phyloP scores from a whole-genome alignment of 371 early-diverging fungal genomes.

The Smittium mucronatum region DNA sequence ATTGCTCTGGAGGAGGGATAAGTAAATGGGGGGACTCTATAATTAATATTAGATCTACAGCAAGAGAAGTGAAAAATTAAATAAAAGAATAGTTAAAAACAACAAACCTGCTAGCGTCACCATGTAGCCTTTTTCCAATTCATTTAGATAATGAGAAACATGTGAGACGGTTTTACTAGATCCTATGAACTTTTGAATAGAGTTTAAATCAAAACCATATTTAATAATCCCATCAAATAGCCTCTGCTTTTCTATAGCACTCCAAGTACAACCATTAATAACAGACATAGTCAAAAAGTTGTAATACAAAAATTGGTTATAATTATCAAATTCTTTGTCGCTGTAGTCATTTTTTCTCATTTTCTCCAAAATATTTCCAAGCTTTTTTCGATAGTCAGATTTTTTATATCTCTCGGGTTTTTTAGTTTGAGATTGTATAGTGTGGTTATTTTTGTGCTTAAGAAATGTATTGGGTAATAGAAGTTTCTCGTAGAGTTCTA shows the following conservation, averaged over 20 bases:
- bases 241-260: not conserved
- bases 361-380: not conserved
- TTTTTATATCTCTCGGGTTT: not conserved
- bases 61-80: too few relatives aligned
- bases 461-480: too few relatives aligned
- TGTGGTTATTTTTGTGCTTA: too few relatives aligned
- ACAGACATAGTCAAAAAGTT: not conserved
- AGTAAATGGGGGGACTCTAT: not conserved
- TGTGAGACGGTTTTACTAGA: not conserved
- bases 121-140: not conserved
- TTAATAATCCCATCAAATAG: not conserved
- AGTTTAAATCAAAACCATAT: not conserved
- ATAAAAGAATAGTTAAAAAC: not conserved
- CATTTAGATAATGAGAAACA: not conserved
- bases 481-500: too few relatives aligned
- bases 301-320: not conserved
- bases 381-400: not conserved
- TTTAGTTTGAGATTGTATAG: too few relatives aligned
- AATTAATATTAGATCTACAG: too few relatives aligned
- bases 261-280: not conserved
- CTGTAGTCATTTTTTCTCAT: not conserved
- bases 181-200: not conserved
- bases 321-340: not conserved
- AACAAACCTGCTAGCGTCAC: not conserved
- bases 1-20: not conserved